A percentile compares a stretch with the other conserved stretches of the same genome.
phyloP scores from a whole-genome alignment of 176 grass and related monocot genomes.

The Avena atlantica region DNA sequence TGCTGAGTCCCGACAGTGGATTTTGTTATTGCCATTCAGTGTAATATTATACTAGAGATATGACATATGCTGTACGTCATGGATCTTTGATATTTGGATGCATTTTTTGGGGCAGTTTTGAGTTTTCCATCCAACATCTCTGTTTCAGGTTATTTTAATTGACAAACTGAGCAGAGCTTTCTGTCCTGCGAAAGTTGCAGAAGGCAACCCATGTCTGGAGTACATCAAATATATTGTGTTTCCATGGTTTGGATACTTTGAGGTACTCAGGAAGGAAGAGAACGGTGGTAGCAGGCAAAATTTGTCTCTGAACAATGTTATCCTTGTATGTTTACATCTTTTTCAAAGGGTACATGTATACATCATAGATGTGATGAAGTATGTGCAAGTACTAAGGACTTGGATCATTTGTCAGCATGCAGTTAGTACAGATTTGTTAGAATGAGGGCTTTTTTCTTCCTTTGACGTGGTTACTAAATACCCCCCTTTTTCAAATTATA shows the following conservation, averaged over 20 bases:
- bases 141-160: not conserved
- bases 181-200: not conserved
- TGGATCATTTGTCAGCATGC: not conserved
- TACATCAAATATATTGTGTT: not conserved
- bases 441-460: not conserved
- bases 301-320: not conserved
- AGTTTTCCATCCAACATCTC: not conserved
- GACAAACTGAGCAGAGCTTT: not conserved
- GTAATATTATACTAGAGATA: not conserved
- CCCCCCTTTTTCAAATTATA: not conserved
- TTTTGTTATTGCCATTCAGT: not conserved
- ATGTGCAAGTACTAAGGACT: not conserved
- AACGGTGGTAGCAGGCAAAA: not conserved
- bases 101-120: not conserved
- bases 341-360: not conserved
- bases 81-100: not conserved
- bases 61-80: not conserved
- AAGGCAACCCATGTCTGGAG: not conserved
- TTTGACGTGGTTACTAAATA: not conserved
- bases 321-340: not conserved
- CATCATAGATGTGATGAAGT: not conserved
- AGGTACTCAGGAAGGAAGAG: not conserved
- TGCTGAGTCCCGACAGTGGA: not conserved
- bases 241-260: conserved; percentile 6
- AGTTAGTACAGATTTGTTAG: not conserved